Base-by-base conservation (phyloP, 495 filamentous ascomycete genomes). In the Clavariopsis aquatica region DNA sequence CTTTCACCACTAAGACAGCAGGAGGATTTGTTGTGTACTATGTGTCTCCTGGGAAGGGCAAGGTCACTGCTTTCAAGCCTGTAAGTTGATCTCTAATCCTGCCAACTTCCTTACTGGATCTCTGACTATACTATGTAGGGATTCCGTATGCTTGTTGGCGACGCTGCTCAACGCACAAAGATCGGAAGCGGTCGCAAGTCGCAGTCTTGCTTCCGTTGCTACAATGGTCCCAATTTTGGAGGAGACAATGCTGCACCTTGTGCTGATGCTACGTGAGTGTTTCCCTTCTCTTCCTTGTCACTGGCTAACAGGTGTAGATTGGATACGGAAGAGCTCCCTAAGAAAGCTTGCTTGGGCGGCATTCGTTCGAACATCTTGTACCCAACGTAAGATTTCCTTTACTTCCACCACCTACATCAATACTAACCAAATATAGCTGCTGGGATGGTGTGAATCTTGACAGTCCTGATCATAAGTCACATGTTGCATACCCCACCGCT, bases 121-220 rank as follows among this genome's bases (percentile, higher is more conserved):
- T 28, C 34, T 60, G 17, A 60, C 49, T 45, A 20, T 17, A 17
- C 8, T 36, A 1, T 23, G 12, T 31, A 66, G 57, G 60, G 66
- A n/a, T 69, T 69, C 62, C 66, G 66, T 43, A 69, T 69, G 66
- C 66, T 69, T 8, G 62, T 65, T 34, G 66, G 66, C 17, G 66
- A 69, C 31, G 22, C 66, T 8, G 65, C 43, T 26, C 36, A 52
- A 8, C 66, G 66, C 31, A 51, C 28, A 19, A 54, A 59, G n/a
- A 20, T 26, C 12, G 23, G 15, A 13, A 57, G 10, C 13, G 22
- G 24, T 2, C 26, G 19, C 29, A 69, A 69, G 49, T 38, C 31
- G n/a, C 66, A 69, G 45, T 56, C 28, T 20, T 69, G 66, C 49
- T 69, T 65, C 66, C 54, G 66, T 5, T 69, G 66, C 49, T 69